A percentile compares a stretch with the other conserved stretches of the same genome.
Evolutionary conservation across 2,329 filamentous ascomycete genomes (phyloP).

Genomic region (Daldinia sp.): DNA sequence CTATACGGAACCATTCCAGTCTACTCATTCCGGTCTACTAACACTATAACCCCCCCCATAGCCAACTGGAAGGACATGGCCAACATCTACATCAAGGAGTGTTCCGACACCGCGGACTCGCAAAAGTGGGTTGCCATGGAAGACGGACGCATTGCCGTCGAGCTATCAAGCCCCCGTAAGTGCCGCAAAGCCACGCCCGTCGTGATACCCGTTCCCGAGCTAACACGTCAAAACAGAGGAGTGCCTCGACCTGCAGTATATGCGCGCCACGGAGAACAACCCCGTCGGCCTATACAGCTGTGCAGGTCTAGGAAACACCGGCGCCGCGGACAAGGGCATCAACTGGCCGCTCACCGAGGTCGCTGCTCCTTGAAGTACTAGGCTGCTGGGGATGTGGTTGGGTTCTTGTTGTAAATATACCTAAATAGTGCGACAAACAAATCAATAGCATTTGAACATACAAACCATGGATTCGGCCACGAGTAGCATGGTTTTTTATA

Average conservation of each 20-base stretch:
- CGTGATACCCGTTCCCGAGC: no score
- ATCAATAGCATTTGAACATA: neutral
- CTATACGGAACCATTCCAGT: slow-evolving; percentile 3
- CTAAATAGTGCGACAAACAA: neutral
- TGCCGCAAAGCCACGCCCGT: no score
- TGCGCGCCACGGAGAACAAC: slow-evolving; percentile 53
- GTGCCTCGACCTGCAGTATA: slow-evolving; percentile 53
- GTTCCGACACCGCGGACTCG: slow-evolving; percentile 45
- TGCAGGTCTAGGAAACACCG: slow-evolving; percentile 50
- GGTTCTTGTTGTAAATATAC: neutral
- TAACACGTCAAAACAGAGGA: slow-evolving; percentile 44
- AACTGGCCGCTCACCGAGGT: slow-evolving; percentile 51
- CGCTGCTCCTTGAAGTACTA: slow-evolving; percentile 25
- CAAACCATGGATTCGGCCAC: neutral
- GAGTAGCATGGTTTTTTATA: no score
- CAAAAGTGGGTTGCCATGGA: slow-evolving; percentile 51
- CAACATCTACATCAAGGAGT: slow-evolving; percentile 47
- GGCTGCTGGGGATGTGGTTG: neutral
- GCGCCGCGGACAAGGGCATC: slow-evolving; percentile 52
- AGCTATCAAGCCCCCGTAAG: slow-evolving; percentile 49
- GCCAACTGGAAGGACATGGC: slow-evolving; percentile 54
- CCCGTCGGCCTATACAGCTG: slow-evolving; percentile 52
- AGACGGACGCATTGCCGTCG: slow-evolving; percentile 52
- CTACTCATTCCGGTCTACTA: neutral
- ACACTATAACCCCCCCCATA: slow-evolving; percentile 22